Evolutionary conservation across 1,284 basidiomycete species (phyloP).

Genomic region (Tremellales sp.): DNA sequence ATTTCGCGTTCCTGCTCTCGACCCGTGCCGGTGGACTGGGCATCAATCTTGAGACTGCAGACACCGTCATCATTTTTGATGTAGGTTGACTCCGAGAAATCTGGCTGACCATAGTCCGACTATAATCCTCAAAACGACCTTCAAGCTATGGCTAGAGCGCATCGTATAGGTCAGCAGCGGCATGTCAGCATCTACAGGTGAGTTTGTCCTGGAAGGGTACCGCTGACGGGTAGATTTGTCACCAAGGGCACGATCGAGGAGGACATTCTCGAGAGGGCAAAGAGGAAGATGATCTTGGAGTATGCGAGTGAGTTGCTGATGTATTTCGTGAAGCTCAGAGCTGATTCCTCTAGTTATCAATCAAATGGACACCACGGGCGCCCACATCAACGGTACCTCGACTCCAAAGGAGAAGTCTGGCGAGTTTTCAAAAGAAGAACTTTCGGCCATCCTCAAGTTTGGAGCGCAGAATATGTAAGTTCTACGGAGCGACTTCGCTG

Average conservation of each 20-base stretch:
- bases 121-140: conserved; percentile 92
- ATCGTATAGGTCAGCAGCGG: conserved; percentile 94
- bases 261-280: conserved; percentile 94
- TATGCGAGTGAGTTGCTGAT: conserved; percentile 78
- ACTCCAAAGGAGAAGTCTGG: conserved; percentile 78
- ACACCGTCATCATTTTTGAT: conserved; percentile 99
- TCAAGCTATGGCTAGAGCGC: conserved; percentile 97
- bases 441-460: conserved; percentile 98
- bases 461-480: conserved; percentile 93
- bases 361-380: conserved; percentile 99
- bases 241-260: conserved; percentile 99
- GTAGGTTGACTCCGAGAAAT: conserved; percentile 52
- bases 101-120: conserved; percentile 26
- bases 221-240: conserved; percentile 56
- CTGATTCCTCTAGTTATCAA: conserved; percentile 74
- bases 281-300: conserved; percentile 99
- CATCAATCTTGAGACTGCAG: conserved; percentile 96
- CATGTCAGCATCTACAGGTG: conserved; percentile 96
- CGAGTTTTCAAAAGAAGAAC: conserved; percentile 89
- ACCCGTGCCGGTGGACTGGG: conserved; percentile 97
- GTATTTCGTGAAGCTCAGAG: neutral
- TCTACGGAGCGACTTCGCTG: conserved; percentile 7
- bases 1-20: conserved; percentile 80
- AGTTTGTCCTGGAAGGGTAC: neutral
- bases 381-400: conserved; percentile 78